Conservation (phyloP, 2,329 filamentous ascomycete species). For the Aureobasidium sp. region DNA sequence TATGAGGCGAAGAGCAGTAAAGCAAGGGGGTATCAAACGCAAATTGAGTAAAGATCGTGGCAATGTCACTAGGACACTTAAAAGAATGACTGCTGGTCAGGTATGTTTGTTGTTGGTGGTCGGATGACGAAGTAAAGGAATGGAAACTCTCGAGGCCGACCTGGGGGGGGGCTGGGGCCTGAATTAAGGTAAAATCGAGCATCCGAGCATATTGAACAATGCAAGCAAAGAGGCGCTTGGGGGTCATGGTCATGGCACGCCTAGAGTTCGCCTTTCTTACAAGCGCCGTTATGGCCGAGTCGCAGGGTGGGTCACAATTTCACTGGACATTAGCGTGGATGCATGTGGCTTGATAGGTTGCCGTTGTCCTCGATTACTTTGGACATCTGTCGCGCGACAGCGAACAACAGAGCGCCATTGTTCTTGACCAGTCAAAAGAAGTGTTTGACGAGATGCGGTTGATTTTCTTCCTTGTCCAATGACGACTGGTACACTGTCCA, state of each 20-base stretch:
- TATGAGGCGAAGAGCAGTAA: conserved; percentile 6
- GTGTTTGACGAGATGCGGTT: neutral
- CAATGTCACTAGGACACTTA: conserved; percentile 10
- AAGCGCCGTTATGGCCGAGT: conserved; percentile 9
- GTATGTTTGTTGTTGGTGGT: conserved; percentile 10
- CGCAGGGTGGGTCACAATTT: conserved; percentile 11
- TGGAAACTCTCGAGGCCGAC: conserved; percentile 1
- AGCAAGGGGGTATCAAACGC: conserved; percentile 13
- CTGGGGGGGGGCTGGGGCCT: conserved; percentile 3
- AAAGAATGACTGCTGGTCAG: conserved; percentile 15
- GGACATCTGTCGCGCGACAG: neutral
- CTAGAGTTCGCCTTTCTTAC: conserved; percentile 8
- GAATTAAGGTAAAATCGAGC: conserved; percentile 1
- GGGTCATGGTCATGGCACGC: conserved; percentile 3
- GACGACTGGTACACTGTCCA: neutral
- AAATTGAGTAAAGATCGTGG: conserved; percentile 6
- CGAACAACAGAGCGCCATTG: neutral
- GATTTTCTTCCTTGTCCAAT: neutral
- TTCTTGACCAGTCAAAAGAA: neutral
- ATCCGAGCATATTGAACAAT: conserved; percentile 3
- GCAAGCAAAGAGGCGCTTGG: neutral
- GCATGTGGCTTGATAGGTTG: conserved; percentile 11
- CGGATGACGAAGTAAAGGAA: conserved; percentile 13
- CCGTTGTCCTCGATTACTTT: conserved; percentile 1
- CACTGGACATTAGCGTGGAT: conserved; percentile 2